Evolutionary conservation across 78 protist genomes (phyloP).

Genomic region (Chrysochromulina parva): DNA sequence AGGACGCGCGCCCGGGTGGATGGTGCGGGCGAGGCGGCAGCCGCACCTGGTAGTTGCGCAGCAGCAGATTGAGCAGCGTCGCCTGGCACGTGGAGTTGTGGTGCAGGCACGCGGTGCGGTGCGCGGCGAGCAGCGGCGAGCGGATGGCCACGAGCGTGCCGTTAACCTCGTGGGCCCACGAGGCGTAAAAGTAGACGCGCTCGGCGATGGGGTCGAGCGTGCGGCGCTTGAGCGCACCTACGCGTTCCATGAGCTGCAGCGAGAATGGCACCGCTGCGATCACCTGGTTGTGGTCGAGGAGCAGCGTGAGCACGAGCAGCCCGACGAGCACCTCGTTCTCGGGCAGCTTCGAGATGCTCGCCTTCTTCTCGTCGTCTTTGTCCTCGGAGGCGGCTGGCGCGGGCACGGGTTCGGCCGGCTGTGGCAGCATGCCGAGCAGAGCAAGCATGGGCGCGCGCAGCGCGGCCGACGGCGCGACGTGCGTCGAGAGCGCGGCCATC

Average conservation of each 20-base stretch:
- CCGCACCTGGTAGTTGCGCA: conserved; percentile 71
- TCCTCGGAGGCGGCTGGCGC: not conserved
- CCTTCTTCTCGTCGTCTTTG: not conserved
- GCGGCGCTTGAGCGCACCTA: conserved; percentile 56
- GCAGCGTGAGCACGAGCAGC: conserved; percentile 62
- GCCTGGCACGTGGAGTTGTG: conserved; percentile 74
- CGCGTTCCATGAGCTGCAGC: conserved; percentile 39
- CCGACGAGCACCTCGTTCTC: conserved; percentile 77
- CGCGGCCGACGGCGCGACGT: not conserved
- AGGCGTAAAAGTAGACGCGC: conserved; percentile 69
- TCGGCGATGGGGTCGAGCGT: conserved; percentile 75
- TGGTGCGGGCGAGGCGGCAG: no score
- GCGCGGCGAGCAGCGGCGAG: conserved; percentile 43
- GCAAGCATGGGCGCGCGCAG: not conserved
- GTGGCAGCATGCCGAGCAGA: not conserved
- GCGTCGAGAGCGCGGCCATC: not conserved
- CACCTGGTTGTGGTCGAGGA: conserved; percentile 64
- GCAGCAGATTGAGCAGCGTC: conserved; percentile 77
- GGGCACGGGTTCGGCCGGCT: not conserved
- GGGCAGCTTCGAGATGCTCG: conserved; percentile 11
- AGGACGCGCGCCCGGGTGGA: no score
- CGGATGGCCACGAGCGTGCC: conserved; percentile 34
- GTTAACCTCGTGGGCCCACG: conserved; percentile 57
- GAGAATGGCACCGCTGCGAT: not conserved
- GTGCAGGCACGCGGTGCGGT: conserved; percentile 77